phyloP scores from a whole-genome alignment of 2,329 filamentous ascomycete genomes.

The Apiospora hydei region DNA sequence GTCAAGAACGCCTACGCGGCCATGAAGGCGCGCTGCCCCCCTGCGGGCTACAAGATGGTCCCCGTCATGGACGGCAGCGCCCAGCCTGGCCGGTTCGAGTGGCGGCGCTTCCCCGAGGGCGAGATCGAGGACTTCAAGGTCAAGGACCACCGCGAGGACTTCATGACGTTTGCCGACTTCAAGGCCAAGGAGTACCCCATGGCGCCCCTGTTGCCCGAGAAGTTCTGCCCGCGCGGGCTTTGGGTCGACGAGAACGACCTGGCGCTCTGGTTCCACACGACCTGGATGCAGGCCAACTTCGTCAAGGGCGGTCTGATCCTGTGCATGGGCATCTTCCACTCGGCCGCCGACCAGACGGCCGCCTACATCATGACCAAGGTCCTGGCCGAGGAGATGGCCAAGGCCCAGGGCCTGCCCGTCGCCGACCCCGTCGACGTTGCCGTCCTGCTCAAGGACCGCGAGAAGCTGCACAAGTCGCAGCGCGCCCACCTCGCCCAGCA shows the following conservation, averaged over 20 bases:
- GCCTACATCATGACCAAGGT: slow-evolving; percentile 43
- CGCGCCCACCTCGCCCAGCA: neutral
- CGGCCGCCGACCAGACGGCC: slow-evolving; percentile 44
- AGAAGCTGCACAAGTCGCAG: slow-evolving; percentile 36
- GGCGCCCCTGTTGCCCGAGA: slow-evolving; percentile 33
- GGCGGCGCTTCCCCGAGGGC: slow-evolving; percentile 18
- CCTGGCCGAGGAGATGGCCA: slow-evolving; percentile 46
- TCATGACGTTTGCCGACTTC: slow-evolving; percentile 35
- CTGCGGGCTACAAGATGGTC: slow-evolving; percentile 25
- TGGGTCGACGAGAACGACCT: slow-evolving; percentile 35
- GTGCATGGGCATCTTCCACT: slow-evolving; percentile 40
- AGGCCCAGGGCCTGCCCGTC: slow-evolving; percentile 36
- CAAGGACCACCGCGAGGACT: slow-evolving; percentile 22
- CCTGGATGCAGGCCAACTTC: slow-evolving; percentile 41
- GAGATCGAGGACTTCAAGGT: slow-evolving; percentile 26
- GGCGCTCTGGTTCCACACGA: slow-evolving; percentile 29
- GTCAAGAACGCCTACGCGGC: slow-evolving; percentile 22
- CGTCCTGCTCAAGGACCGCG: slow-evolving; percentile 24
- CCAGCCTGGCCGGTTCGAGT: slow-evolving; percentile 20
- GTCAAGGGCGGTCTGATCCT: slow-evolving; percentile 41
- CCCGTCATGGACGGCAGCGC: slow-evolving; percentile 6
- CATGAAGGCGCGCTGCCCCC: slow-evolving; percentile 25
- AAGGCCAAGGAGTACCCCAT: slow-evolving; percentile 39
- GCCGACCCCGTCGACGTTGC: slow-evolving; percentile 7
- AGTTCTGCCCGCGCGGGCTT: slow-evolving; percentile 39